Evolutionary conservation across 164 flowering plant species (phyloP).

Genomic region (Echeveria elegans): DNA sequence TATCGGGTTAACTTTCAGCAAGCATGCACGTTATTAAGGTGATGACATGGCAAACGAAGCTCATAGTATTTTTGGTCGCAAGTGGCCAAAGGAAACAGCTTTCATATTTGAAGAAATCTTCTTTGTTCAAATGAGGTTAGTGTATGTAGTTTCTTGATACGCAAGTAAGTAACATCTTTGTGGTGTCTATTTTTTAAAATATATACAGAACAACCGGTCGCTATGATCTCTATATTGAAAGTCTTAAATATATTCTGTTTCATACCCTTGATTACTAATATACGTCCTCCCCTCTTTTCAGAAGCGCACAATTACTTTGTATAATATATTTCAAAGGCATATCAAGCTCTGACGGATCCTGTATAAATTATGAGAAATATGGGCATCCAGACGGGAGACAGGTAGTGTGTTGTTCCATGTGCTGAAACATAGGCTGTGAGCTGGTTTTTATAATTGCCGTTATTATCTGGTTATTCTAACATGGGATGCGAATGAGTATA

Average conservation of each 20-base stretch:
- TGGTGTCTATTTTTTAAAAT: too few relatives aligned
- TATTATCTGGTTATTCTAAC: constrained; percentile 10
- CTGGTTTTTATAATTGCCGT: not conserved
- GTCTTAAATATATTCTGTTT: constrained; percentile 95
- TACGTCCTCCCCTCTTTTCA: constrained; percentile 22
- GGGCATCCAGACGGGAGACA: constrained; percentile 99
- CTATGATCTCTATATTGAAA: too few relatives aligned
- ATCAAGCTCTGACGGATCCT: constrained; percentile 95
- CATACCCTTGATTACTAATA: constrained; percentile 17
- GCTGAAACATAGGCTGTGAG: not conserved
- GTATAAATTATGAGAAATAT: constrained; percentile 85
- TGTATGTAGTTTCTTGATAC: not conserved
- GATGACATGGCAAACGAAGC: not conserved
- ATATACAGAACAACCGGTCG: too few relatives aligned
- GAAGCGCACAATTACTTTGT: constrained; percentile 88
- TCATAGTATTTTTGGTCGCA: not conserved
- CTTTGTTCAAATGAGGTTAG: not conserved
- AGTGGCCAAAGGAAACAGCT: not conserved
- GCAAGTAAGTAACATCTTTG: too few relatives aligned
- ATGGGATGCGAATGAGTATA: constrained; percentile 98
- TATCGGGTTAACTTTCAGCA: constrained; percentile 24
- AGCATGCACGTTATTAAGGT: not conserved
- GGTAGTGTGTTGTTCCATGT: constrained; percentile 34
- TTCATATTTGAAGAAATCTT: not conserved
- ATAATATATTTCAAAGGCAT: constrained; percentile 91